These are phyloP conservation scores for Cutaneotrichosporon sp. DNA, from an alignment of 1,284 basidiomycete species.

Conservation along the genomic window DNA sequence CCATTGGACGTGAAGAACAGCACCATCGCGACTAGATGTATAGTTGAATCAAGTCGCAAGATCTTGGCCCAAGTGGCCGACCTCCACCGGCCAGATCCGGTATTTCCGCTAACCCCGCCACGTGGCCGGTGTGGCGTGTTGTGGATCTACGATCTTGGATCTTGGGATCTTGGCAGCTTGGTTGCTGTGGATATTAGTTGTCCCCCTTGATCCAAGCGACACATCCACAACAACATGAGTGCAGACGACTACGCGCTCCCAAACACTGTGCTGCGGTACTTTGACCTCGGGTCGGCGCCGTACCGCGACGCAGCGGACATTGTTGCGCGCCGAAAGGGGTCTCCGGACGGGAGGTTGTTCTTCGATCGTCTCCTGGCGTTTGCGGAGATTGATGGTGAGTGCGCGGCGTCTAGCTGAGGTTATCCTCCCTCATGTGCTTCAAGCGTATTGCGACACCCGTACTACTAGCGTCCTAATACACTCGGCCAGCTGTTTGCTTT, in stretches of 20 bases:
- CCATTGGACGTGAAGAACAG: constrained; percentile 60
- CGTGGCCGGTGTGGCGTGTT: constrained; percentile 1
- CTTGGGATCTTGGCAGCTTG: too few species aligned
- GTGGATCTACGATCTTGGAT: not conserved
- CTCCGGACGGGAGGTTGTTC: constrained; percentile 38
- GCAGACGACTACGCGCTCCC: constrained; percentile 40
- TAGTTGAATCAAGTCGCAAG: not conserved
- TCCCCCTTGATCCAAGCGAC: not conserved
- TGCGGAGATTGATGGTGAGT: constrained; percentile 39
- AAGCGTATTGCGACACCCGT: not conserved
- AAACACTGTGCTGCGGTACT: constrained; percentile 36
- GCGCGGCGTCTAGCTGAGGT: not conserved
- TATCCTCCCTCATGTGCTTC: too few species aligned
- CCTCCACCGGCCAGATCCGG: not conserved
- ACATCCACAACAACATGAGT: constrained; percentile 12
- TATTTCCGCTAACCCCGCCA: not conserved
- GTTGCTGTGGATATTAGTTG: not conserved
- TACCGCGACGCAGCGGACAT: constrained; percentile 27
- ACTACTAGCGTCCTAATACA: not conserved
- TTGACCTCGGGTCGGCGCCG: constrained; percentile 41
- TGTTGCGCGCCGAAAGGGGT: constrained; percentile 20
- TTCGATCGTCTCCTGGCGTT: constrained; percentile 41
- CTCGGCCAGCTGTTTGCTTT: too few species aligned
- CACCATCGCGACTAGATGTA: constrained; percentile 53
- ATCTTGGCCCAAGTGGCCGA: not conserved